These are phyloP conservation scores for Penicillium waksmanii DNA, from an alignment of 495 filamentous ascomycete species.

Conservation along the genomic window DNA sequence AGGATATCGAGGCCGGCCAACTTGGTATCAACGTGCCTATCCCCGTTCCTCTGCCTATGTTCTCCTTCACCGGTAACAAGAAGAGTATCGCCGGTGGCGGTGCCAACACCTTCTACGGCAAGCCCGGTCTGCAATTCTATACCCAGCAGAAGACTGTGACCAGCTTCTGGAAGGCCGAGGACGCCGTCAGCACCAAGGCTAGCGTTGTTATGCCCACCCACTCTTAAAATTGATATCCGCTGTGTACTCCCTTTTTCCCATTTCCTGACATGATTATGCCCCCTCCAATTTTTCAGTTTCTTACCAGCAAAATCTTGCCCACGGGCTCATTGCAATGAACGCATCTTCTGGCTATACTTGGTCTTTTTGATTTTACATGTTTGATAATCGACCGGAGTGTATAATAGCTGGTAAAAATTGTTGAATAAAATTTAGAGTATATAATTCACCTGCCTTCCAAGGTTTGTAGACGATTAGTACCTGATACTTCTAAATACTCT, in stretches of 20 bases:
- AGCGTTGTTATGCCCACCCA: constrained; percentile 95
- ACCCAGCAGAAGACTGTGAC: constrained; percentile 98
- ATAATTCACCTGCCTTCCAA: not conserved
- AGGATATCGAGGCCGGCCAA: constrained; percentile 63
- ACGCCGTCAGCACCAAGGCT: constrained; percentile 78
- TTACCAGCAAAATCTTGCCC: constrained; percentile 10
- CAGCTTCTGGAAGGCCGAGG: constrained; percentile 83
- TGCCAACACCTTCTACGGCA: constrained; percentile 93
- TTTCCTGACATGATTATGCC: not conserved
- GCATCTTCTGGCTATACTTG: not conserved
- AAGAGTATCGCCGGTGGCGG: constrained; percentile 92
- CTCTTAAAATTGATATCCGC: constrained; percentile 24
- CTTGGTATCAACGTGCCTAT: constrained; percentile 71
- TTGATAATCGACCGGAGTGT: not conserved
- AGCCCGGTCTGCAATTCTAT: constrained; percentile 89
- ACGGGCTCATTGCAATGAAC: constrained; percentile 4
- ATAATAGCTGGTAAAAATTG: constrained; percentile 1
- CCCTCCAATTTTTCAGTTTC: not conserved
- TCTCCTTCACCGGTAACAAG: constrained; percentile 98
- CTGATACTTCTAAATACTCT: no score
- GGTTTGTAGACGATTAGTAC: no score
- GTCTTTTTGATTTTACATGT: not conserved
- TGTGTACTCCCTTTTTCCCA: constrained; percentile 1
- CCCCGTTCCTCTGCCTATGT: constrained; percentile 90
- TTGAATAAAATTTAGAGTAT: not conserved